A percentile compares a stretch with the other conserved stretches of the same genome.
Conservation (phyloP, 352 stramenopile species). For the Blastocystis hominis region DNA sequence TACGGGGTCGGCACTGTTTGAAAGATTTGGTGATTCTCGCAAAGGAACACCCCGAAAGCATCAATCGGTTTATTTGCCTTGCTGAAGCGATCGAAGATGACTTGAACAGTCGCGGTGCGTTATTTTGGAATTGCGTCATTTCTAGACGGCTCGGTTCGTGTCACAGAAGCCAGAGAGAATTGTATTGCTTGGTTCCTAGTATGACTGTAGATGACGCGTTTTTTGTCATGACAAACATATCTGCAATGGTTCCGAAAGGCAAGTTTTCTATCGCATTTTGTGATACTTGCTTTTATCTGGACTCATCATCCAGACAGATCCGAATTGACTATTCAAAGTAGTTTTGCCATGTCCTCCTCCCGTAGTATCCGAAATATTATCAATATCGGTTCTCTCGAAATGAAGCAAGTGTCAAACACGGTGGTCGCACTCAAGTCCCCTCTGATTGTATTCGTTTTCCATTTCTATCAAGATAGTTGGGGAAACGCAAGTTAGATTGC, state of each 20-base stretch:
- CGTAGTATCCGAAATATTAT: conserved; percentile 21
- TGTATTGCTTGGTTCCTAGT: background rate
- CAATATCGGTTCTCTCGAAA: conserved; percentile 3
- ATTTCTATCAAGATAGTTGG: background rate
- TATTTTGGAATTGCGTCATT: background rate
- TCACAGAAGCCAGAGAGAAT: conserved; percentile 1
- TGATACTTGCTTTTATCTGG: conserved; percentile 40
- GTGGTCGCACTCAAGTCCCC: conserved; percentile 24
- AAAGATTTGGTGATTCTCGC: conserved; percentile 14
- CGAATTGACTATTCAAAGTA: conserved; percentile 44
- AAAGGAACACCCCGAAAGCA: background rate
- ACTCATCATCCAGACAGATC: conserved; percentile 8
- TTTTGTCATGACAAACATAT: background rate
- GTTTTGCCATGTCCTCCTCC: background rate
- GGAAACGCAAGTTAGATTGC: background rate
- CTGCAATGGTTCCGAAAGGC: conserved; percentile 15
- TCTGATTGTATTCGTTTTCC: background rate
- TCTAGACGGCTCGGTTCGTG: background rate
- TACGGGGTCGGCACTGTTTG: conserved; percentile 26
- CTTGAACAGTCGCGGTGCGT: background rate
- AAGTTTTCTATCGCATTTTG: conserved; percentile 30
- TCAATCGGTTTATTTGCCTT: conserved; percentile 26
- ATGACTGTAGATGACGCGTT: conserved; percentile 4
- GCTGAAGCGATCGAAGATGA: conserved; percentile 18
- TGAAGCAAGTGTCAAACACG: conserved; percentile 26